Evolutionary conservation across 2,329 filamentous ascomycete genomes (phyloP), one percentile per base, ranked within the genome.

Genomic region (Lachnellula hyalina): DNA sequence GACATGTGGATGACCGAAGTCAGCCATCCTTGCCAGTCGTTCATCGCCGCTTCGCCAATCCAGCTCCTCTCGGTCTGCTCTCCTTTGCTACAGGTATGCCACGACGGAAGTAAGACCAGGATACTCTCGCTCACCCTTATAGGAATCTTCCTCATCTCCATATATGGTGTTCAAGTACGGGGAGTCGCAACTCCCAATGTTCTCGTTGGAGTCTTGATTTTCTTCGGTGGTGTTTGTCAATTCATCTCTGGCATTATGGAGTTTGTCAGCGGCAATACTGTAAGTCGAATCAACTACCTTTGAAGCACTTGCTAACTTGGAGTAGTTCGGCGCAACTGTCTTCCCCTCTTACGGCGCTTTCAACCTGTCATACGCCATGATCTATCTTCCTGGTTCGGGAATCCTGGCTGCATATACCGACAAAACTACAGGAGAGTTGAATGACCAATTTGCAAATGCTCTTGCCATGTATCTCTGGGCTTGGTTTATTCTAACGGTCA

Each of bases 321-420:
- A 12, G 28, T 32, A 32, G 28, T 32, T 32, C 52, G 68, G 70
- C 53, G 70, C 70, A 38, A 72, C 71, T 28, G 67, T 73, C 36
- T 73, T 72, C 60, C 63, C 68, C 23, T 67, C 71, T 17, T 73
- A 73, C 53, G 71, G 63, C 38, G 71, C 70, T 28, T 74, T 73
- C 62, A 73, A 73, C 59, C 61, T 73, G 17, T 67, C 69, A 7
- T 73, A 73, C 52, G 70, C 70, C 8, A 64, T 71, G 59, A 73
- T 72, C 47, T 72, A 69, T 57, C 59, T 73, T 32, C 71, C 71
- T 6, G 70, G 70, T 3, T 65, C 67, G 11, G 71, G 71, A 14
- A 71, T 73, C 40, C 46, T 73, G 5, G 62, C 65, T 9, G 64
- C 71, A n/a, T 74, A 73, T 60, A 69, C 66, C 17, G 66, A 70